Percentiles rank a stretch among this genome's conserved stretches.
phyloP scores from a whole-genome alignment of 148 eudicot species.

The Chenopodium quinoa region DNA sequence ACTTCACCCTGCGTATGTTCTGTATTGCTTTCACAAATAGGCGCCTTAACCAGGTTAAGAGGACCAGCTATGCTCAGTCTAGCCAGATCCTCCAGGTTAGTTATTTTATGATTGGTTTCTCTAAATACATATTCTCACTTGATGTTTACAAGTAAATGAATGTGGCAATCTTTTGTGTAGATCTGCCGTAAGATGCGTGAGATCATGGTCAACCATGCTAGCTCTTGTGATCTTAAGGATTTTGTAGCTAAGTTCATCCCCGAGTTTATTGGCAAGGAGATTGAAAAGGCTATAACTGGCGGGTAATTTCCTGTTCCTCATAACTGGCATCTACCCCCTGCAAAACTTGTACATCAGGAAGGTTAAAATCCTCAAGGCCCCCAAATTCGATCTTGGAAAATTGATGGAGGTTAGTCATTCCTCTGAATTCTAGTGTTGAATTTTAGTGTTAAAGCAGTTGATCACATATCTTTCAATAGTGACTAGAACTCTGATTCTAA shows the following conservation, averaged over 20 bases:
- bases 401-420: conserved; percentile 63
- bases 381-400: conserved; percentile 80
- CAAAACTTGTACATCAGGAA: conserved; percentile 80
- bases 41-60: conserved; percentile 70
- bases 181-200: conserved; percentile 88
- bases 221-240: conserved; percentile 76
- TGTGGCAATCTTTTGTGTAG: conserved; percentile 22
- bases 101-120: neutral
- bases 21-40: conserved; percentile 83
- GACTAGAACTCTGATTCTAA: neutral
- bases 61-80: conserved; percentile 70
- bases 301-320: too few species aligned
- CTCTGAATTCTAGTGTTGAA: too few species aligned
- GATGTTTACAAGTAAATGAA: neutral
- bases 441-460: too few species aligned
- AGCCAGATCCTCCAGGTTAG: conserved; percentile 66
- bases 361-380: conserved; percentile 84
- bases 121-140: too few species aligned
- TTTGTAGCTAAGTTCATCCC: conserved; percentile 82
- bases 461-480: neutral
- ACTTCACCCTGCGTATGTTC: conserved; percentile 64
- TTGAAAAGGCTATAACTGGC: conserved; percentile 57
- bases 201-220: conserved; percentile 85
- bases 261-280: conserved; percentile 78
- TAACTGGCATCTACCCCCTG: conserved; percentile 70